Percentiles rank a stretch among this genome's conserved stretches.
Conservation (phyloP, 805 yeast genomes). For the Dipodascus albidus region DNA sequence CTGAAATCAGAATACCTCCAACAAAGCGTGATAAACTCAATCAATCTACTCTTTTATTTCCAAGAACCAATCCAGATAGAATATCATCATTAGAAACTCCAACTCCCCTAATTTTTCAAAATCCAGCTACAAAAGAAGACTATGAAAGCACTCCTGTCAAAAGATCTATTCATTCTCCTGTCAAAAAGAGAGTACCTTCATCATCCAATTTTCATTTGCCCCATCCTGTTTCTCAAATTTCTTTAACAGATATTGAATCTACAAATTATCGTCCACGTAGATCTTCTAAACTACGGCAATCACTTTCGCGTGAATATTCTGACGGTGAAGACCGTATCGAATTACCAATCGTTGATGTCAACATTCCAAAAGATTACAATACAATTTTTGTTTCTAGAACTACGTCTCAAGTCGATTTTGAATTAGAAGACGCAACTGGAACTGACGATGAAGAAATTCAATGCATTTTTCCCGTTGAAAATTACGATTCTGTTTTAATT, state of each 20-base stretch:
- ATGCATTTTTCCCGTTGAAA: not conserved
- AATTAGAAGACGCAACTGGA: not conserved
- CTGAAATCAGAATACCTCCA: not conserved
- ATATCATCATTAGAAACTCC: not conserved
- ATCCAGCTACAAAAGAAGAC: not conserved
- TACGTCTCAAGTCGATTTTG: not conserved
- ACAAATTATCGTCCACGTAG: not conserved
- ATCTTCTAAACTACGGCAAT: not conserved
- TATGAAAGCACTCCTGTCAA: not conserved
- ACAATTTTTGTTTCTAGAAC: not conserved
- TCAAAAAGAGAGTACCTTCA: not conserved
- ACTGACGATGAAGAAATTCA: not conserved
- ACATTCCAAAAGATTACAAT: not conserved
- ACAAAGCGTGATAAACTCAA: not conserved
- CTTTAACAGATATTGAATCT: not conserved
- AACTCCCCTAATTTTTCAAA: conserved; percentile 1
- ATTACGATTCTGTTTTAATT: not conserved
- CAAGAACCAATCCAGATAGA: not conserved
- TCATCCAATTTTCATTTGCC: not conserved
- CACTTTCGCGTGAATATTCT: not conserved
- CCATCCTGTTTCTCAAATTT: not conserved
- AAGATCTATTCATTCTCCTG: conserved; percentile 1
- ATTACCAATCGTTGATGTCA: not conserved
- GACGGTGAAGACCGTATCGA: not conserved
- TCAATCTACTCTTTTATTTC: not conserved